Evolutionary conservation across 495 filamentous ascomycete genomes (phyloP), one percentile per base, ranked within the genome.

Genomic region (Daldinia loculata): DNA sequence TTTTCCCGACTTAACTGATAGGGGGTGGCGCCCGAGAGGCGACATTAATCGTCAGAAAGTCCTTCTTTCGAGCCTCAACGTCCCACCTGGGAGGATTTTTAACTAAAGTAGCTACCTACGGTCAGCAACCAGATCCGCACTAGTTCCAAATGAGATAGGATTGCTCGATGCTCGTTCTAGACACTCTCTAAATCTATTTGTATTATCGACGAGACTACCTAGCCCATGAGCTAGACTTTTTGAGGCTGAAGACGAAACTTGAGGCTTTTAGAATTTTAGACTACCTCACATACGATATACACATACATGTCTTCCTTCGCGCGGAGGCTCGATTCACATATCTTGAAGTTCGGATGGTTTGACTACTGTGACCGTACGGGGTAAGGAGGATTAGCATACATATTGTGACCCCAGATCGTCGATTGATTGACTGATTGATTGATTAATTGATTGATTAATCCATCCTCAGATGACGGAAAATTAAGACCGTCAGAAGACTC

Each of bases 331-430:
- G 38, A 65, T 63, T 56, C 50, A 36, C 27, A 8, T 48, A 58
- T 57, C 45, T 22, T 12, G 43, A 60, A 53, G 52, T 56, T 56
- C 43, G 48, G 50, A 52, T 55, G 48, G 52, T 36, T 67, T 67
- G 56, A 64, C 9, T 11, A 4, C 43, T 12, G 22, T 24, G 43
- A 5, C 19, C 43, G 19, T 24, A 48, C 19, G 43, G 43, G 43
- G 43, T 48, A 48, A 48, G 52, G 48, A 29, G 50, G 55, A 55
- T 45, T 17, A n/a, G 8, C n/a, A 38, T 17, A 67, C 45, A 7
- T 1, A 39, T 12, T 26, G 27, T 57, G 32, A 61, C 64, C 70
- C 70, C 48, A 30, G 70, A 72, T 64, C 70, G 56, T 45, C 63
- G 61, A 61, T 72, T 63, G 29, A 43, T 34, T 48, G 9, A 9